Evolutionary conservation across 306 rosid genomes (phyloP).

Genomic region (Morella rubra): DNA sequence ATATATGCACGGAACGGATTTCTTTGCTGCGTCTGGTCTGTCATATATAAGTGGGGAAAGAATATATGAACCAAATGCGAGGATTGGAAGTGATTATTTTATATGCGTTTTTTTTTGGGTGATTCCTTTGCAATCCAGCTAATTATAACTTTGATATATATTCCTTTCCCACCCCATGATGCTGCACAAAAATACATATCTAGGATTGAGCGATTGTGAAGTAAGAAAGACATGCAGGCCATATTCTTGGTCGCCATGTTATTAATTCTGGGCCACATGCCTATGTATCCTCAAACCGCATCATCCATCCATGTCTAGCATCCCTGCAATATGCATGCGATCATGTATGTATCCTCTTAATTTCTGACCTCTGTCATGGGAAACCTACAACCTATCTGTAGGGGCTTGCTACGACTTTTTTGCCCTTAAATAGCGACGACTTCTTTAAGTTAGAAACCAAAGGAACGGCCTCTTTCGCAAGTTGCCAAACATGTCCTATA

Average conservation of each 20-base stretch:
- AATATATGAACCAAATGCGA: constrained; percentile 25
- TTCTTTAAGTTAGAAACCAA: neutral
- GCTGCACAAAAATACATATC: neutral
- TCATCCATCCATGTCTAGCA: too few species aligned
- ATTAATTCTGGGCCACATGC: constrained; percentile 11
- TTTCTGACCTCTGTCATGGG: too few species aligned
- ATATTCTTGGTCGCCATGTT: constrained; percentile 18
- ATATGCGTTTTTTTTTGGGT: constrained; percentile 27
- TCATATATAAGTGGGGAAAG: constrained; percentile 24
- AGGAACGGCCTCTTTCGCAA: too few species aligned
- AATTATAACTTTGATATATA: constrained; percentile 21
- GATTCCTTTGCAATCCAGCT: constrained; percentile 25
- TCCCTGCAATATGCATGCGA: too few species aligned
- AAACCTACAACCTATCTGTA: neutral
- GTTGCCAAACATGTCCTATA: neutral
- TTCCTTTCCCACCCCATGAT: constrained; percentile 30
- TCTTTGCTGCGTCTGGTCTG: neutral
- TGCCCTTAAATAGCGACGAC: neutral
- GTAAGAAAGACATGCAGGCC: constrained; percentile 23
- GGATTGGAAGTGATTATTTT: constrained; percentile 14
- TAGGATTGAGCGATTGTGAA: constrained; percentile 16
- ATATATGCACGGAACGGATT: neutral
- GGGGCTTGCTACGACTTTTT: constrained; percentile 14
- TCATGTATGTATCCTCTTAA: neutral
- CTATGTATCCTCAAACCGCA: neutral